Conservation (phyloP, 2,329 filamentous ascomycete species). For the Beauveria asiatica region DNA sequence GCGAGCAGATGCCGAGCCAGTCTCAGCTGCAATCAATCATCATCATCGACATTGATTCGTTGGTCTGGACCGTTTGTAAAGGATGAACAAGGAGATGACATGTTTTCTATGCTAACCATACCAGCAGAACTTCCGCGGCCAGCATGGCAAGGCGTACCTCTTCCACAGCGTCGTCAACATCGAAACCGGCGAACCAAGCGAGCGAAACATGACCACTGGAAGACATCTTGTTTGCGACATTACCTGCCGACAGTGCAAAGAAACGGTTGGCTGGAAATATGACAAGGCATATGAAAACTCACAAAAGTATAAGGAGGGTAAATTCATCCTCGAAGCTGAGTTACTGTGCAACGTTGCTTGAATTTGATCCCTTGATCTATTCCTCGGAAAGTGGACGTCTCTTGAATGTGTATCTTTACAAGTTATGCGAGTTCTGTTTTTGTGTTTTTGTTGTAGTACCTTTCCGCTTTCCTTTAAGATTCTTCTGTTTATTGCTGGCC, state of each 20-base stretch:
- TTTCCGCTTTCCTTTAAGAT: not conserved
- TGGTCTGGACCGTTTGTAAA: not conserved
- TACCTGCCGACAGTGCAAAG: constrained; percentile 79
- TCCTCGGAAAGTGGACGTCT: not conserved
- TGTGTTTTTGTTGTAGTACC: not conserved
- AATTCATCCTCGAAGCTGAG: constrained; percentile 92
- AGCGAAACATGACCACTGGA: constrained; percentile 97
- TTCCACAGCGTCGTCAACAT: constrained; percentile 94
- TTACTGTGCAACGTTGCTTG: constrained; percentile 70
- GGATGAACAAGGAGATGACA: not conserved
- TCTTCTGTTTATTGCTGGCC: not conserved
- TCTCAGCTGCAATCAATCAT: not conserved
- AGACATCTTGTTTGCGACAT: constrained; percentile 93
- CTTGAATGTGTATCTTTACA: not conserved
- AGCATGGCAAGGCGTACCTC: constrained; percentile 96
- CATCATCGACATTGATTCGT: too few species aligned
- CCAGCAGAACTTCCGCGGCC: constrained; percentile 89
- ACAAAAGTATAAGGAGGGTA: constrained; percentile 99
- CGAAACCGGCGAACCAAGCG: constrained; percentile 70
- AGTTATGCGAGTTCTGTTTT: not conserved
- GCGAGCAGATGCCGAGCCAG: not conserved
- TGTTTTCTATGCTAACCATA: not conserved
- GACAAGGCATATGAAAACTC: constrained; percentile 87
- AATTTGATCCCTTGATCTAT: not conserved
- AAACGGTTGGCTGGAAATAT: constrained; percentile 96